phyloP scores from a whole-genome alignment of 2,329 filamentous ascomycete genomes.

The Alternaria gansuensis region DNA sequence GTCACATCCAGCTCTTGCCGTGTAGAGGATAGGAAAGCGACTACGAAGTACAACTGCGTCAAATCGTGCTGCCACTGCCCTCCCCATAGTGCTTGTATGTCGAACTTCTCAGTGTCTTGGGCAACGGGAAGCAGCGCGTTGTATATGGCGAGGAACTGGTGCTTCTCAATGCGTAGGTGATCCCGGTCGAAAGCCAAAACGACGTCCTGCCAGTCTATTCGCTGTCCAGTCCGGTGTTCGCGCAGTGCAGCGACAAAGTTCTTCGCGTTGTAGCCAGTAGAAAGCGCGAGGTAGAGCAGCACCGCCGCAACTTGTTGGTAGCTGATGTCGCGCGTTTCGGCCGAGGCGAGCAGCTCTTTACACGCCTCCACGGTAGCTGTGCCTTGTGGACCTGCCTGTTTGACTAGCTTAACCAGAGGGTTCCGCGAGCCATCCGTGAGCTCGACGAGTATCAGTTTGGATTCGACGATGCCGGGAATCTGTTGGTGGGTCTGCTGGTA shows the following conservation, averaged over 20 bases:
- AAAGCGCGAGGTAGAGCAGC: slow-evolving; percentile 74
- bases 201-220: slow-evolving; percentile 73
- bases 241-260: slow-evolving; percentile 68
- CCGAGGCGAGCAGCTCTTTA: slow-evolving; percentile 65
- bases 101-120: slow-evolving; percentile 68
- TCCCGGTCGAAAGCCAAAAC: slow-evolving; percentile 83
- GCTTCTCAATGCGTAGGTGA: slow-evolving; percentile 75
- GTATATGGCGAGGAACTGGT: slow-evolving; percentile 84
- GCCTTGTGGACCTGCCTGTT: slow-evolving; percentile 75
- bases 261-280: slow-evolving; percentile 71
- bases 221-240: slow-evolving; percentile 63
- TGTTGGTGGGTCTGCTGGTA: slow-evolving; percentile 71
- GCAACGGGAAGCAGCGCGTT: slow-evolving; percentile 79
- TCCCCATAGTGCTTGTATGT: slow-evolving; percentile 90
- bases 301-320: slow-evolving; percentile 85
- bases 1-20: slow-evolving; percentile 82
- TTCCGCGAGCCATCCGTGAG: slow-evolving; percentile 69
- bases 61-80: slow-evolving; percentile 85
- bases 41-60: slow-evolving; percentile 92
- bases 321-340: slow-evolving; percentile 70
- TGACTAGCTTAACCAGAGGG: slow-evolving; percentile 71
- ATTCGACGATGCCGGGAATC: slow-evolving; percentile 75
- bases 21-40: slow-evolving; percentile 80
- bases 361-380: slow-evolving; percentile 78
- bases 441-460: slow-evolving; percentile 73